Conservation (phyloP, 2,329 filamentous ascomycete species). For the Aquanectria penicillioides region DNA sequence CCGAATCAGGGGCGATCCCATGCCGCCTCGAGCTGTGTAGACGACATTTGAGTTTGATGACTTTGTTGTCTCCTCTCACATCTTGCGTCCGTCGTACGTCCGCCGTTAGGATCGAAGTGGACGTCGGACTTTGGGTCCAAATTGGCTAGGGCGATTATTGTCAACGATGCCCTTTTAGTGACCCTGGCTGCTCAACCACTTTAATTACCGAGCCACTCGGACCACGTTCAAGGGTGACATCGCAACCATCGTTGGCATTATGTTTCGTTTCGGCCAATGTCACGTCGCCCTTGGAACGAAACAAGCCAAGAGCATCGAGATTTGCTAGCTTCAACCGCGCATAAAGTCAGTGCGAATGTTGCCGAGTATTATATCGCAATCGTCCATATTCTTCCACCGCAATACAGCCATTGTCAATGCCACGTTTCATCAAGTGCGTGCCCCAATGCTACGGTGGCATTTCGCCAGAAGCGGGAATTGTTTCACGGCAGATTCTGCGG, state of each 20-base stretch:
- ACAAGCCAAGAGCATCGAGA: too few relatives aligned
- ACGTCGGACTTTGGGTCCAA: neutral
- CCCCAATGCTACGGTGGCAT: constrained; percentile 1
- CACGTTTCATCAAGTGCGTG: too few relatives aligned
- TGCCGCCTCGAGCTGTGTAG: too few relatives aligned
- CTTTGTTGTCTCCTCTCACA: neutral
- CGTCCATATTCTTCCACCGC: too few relatives aligned
- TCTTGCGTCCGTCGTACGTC: neutral
- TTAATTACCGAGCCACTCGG: neutral
- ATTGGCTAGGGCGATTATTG: neutral
- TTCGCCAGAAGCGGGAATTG: neutral
- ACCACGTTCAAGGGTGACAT: neutral
- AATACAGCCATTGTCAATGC: too few relatives aligned
- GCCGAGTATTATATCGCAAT: too few relatives aligned
- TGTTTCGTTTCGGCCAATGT: constrained; percentile 5
- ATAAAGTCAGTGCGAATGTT: too few relatives aligned
- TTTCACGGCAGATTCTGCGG: neutral
- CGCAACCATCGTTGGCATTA: neutral
- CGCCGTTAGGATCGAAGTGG: neutral
- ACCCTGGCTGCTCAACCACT: neutral
- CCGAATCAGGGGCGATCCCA: too few relatives aligned
- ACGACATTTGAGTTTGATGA: too few relatives aligned
- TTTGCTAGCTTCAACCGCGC: too few relatives aligned
- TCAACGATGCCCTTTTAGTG: neutral
- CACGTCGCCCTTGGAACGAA: too few relatives aligned